phyloP scores from a whole-genome alignment of 148 eudicot genomes.

The Dianthus caryophyllus region DNA sequence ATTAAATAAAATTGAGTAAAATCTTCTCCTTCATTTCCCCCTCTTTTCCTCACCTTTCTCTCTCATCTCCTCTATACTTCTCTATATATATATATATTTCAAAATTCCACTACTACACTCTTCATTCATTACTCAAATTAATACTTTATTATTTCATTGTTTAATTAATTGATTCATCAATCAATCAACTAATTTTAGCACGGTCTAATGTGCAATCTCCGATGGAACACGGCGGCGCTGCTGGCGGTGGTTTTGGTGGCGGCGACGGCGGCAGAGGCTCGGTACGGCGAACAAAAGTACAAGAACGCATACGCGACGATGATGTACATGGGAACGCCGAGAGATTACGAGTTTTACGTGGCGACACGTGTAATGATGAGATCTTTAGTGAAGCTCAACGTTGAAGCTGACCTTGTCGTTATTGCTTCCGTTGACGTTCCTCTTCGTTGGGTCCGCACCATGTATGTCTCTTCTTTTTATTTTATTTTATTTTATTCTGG shows the following conservation, averaged over 20 bases:
- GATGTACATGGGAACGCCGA: constrained; percentile 99
- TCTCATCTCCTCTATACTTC: no score
- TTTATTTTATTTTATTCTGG: neutral
- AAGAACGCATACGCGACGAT: constrained; percentile 87
- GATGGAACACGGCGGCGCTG: neutral
- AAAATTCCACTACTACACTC: no score
- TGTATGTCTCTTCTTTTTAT: constrained; percentile 41
- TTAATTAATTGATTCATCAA: neutral
- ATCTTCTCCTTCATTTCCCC: no score
- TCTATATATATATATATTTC: no score
- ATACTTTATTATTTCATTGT: no score
- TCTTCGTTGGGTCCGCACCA: constrained; percentile 56
- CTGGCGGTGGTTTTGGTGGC: neutral
- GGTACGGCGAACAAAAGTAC: constrained; percentile 1
- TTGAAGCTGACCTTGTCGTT: constrained; percentile 86
- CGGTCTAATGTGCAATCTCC: neutral
- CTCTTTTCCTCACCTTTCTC: no score
- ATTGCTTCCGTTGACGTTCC: constrained; percentile 98
- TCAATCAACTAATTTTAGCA: neutral
- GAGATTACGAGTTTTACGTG: constrained; percentile 91
- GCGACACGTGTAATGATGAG: constrained; percentile 91
- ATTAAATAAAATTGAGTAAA: no score
- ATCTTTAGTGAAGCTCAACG: constrained; percentile 47
- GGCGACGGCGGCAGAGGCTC: neutral
- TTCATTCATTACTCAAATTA: no score